phyloP scores from a whole-genome alignment of 495 filamentous ascomycete genomes.

The Aspergillus sclerotioniger region DNA sequence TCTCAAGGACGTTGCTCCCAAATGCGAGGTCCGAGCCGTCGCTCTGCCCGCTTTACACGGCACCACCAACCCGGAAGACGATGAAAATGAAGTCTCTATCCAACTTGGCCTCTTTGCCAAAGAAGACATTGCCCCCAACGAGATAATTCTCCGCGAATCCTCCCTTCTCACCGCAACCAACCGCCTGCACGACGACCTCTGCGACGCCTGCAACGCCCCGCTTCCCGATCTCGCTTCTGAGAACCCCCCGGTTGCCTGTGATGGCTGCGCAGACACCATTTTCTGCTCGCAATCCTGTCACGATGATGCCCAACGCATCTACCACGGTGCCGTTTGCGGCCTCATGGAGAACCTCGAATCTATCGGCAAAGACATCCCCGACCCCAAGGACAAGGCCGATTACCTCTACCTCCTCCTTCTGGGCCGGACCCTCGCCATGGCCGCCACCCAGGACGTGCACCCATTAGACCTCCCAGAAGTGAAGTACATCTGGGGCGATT shows the following conservation, averaged over 20 bases:
- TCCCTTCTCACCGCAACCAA: slow-evolving; percentile 82
- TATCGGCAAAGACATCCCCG: slow-evolving; percentile 73
- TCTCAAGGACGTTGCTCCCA: slow-evolving; percentile 63
- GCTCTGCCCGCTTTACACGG: slow-evolving; percentile 66
- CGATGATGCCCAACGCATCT: slow-evolving; percentile 64
- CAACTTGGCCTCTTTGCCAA: slow-evolving; percentile 90
- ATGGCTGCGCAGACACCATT: slow-evolving; percentile 75
- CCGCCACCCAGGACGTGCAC: slow-evolving; percentile 75
- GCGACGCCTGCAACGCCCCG: slow-evolving; percentile 78
- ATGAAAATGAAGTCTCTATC: slow-evolving; percentile 40
- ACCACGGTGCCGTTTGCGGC: slow-evolving; percentile 86
- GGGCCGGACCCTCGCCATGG: slow-evolving; percentile 78
- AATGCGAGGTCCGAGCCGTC: slow-evolving; percentile 67
- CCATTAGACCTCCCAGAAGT: slow-evolving; percentile 80
- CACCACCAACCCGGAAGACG: slow-evolving; percentile 21
- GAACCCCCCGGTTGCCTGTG: slow-evolving; percentile 56
- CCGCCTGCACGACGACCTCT: slow-evolving; percentile 73
- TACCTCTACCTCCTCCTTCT: slow-evolving; percentile 78
- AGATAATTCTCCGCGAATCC: slow-evolving; percentile 74
- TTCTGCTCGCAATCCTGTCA: slow-evolving; percentile 81
- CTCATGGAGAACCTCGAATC: slow-evolving; percentile 69
- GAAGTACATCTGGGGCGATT: slow-evolving; percentile 95
- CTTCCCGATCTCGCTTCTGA: slow-evolving; percentile 59
- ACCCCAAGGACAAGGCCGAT: slow-evolving; percentile 65
- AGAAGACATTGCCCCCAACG: slow-evolving; percentile 71